Conservation (phyloP, 805 yeast genomes). For the Sungouiella blattae region DNA sequence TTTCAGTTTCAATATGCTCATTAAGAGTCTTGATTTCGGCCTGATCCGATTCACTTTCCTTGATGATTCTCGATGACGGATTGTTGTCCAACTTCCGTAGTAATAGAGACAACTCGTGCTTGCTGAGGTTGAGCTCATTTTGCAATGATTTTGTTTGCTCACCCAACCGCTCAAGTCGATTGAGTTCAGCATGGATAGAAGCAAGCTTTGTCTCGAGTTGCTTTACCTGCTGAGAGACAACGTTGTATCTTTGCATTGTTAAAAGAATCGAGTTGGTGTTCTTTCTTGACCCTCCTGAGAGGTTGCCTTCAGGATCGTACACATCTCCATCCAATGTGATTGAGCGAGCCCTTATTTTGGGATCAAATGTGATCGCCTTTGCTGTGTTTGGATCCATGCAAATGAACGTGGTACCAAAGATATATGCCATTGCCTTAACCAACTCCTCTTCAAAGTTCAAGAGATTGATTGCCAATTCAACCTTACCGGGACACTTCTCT, state of each 20-base stretch:
- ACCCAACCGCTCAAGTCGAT: constrained; percentile 40
- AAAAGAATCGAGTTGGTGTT: constrained; percentile 54
- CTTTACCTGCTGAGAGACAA: constrained; percentile 35
- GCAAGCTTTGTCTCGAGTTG: constrained; percentile 42
- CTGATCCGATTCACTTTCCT: constrained; percentile 44
- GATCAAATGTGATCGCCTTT: constrained; percentile 81
- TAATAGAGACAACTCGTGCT: constrained; percentile 57
- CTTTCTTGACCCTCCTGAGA: constrained; percentile 90
- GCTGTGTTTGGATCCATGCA: constrained; percentile 90
- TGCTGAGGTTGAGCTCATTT: constrained; percentile 52
- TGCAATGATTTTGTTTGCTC: constrained; percentile 53
- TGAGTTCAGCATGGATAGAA: constrained; percentile 37
- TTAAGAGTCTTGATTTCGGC: constrained; percentile 45
- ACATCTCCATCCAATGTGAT: constrained; percentile 91
- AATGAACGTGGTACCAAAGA: constrained; percentile 85
- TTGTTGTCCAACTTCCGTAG: constrained; percentile 54
- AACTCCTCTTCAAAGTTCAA: constrained; percentile 72
- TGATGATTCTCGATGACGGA: constrained; percentile 53
- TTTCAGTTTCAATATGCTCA: constrained; percentile 34
- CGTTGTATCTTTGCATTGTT: constrained; percentile 64
- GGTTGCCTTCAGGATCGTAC: constrained; percentile 93
- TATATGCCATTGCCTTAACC: constrained; percentile 79
- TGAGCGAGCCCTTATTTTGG: constrained; percentile 71
- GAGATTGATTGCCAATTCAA: constrained; percentile 82
- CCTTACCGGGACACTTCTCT: constrained; percentile 74